Base-by-base conservation (phyloP, 2,329 filamentous ascomycete genomes). In the Verruconis gallopava region DNA sequence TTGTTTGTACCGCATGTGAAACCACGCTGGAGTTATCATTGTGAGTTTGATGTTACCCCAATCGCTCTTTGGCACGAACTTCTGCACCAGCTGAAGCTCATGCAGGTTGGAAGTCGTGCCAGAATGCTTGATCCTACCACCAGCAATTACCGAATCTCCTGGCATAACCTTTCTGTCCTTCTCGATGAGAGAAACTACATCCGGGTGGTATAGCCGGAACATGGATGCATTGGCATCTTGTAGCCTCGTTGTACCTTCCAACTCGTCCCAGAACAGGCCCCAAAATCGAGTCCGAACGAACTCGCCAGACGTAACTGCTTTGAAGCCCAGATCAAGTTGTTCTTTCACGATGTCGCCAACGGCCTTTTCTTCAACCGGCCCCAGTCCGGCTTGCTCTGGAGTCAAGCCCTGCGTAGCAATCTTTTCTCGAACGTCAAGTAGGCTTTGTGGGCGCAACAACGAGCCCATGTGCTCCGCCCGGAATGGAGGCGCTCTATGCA, bases 401-500 rank as follows among this genome's bases (percentile, higher is more conserved):
- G 37, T 18, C 12, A 43, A 34, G 13, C 73, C 73, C 42, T 74
- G 71, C 48, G 78, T 67, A 20, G 21, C 32, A n/a, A 17, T 21
- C 45, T 69, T 59, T 55, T 71, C 56, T 58, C 80, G 68, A 37
- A 72, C 72, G 37, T 73, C 65, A 12, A 81, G 66, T 19, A 85
- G 69, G 40, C 70, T 61, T 40, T 73, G 59, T 1, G 80, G 79
- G 21, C 80, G 76, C 44, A 84, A 71, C 21, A 85, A 66, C 12
- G 79, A 83, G 38, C 80, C 80, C 47, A 82, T 70, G 49, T 85
- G 80, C 61, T 85, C 80, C 46, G 79, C 78, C 54, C 81, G 72
- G 61, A 81, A 84, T 38, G 76, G 79, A 33, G 75, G 72, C 46
- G 62, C 58, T 47, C 61, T 61, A 40, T 46, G 46, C 6, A 36